phyloP scores from a whole-genome alignment of 1,284 basidiomycete species.

The Puccinia novopanici region DNA sequence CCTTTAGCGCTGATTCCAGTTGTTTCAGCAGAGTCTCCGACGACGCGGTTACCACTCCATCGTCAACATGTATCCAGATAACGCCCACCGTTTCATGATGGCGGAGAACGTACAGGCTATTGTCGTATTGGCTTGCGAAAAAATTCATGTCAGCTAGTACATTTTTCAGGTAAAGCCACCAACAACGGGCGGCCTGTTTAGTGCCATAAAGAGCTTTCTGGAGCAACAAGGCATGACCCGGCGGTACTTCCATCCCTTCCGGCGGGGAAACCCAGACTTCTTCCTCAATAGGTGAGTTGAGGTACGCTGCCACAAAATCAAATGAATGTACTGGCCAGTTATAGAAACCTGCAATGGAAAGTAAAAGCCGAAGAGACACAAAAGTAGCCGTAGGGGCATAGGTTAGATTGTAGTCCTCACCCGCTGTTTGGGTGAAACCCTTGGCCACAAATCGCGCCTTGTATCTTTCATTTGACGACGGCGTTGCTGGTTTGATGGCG shows the following conservation, averaged over 20 bases:
- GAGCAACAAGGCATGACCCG: not conserved
- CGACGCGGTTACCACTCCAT: conserved; percentile 1
- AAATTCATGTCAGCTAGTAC: not conserved
- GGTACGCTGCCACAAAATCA: conserved; percentile 32
- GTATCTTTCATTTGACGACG: not conserved
- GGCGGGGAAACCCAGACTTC: conserved; percentile 12
- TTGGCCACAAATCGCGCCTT: conserved; percentile 16
- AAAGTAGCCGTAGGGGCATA: conserved; percentile 25
- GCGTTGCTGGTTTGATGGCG: not conserved
- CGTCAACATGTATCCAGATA: conserved; percentile 27
- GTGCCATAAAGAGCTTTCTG: conserved; percentile 34
- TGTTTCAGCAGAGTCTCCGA: not conserved
- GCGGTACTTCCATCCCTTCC: not conserved
- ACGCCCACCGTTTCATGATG: not conserved
- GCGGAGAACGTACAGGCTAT: not conserved
- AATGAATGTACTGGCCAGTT: conserved; percentile 23
- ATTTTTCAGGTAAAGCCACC: conserved; percentile 13
- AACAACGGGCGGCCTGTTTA: conserved; percentile 5
- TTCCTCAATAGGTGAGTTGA: conserved; percentile 18
- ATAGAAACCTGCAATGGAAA: not conserved
- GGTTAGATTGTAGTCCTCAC: not conserved
- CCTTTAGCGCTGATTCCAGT: not conserved
- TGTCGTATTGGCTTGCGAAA: not conserved
- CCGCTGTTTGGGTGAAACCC: conserved; percentile 5
- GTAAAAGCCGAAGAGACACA: not conserved